Conservation (phyloP, 1,284 basidiomycete genomes). For the Malassezia brasiliensis region DNA sequence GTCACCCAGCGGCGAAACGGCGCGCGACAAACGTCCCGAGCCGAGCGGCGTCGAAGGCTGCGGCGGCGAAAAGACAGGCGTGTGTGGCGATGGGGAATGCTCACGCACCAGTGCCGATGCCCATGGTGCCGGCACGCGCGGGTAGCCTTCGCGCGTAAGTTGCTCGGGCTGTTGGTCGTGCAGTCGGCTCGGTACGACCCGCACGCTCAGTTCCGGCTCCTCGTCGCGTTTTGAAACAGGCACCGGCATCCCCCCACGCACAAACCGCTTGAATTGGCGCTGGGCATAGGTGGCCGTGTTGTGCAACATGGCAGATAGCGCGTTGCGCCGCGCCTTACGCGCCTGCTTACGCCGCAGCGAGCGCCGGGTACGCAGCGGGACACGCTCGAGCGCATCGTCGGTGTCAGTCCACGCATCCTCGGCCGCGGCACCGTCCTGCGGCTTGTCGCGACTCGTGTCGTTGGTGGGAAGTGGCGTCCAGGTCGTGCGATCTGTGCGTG, state of each 20-base stretch:
- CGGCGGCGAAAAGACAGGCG: neutral
- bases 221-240: neutral
- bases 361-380: neutral
- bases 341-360: neutral
- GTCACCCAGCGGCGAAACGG: neutral
- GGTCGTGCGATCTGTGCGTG: neutral
- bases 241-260: neutral
- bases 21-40: neutral
- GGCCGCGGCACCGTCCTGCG: neutral
- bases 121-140: neutral
- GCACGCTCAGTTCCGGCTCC: neutral
- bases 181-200: neutral
- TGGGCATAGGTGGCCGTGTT: neutral
- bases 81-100: neutral
- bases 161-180: neutral
- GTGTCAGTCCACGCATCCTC: neutral
- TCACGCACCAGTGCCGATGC: neutral
- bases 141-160: neutral
- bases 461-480: constrained; percentile 1
- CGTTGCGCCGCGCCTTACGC: neutral
- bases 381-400: neutral
- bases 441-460: neutral
- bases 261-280: neutral
- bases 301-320: neutral
- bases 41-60: neutral